Evolutionary conservation across 192 early-diverging fungal genomes (phyloP), one percentile per base, ranked within the genome.

Genomic region (Entomortierella chlamydospora): DNA sequence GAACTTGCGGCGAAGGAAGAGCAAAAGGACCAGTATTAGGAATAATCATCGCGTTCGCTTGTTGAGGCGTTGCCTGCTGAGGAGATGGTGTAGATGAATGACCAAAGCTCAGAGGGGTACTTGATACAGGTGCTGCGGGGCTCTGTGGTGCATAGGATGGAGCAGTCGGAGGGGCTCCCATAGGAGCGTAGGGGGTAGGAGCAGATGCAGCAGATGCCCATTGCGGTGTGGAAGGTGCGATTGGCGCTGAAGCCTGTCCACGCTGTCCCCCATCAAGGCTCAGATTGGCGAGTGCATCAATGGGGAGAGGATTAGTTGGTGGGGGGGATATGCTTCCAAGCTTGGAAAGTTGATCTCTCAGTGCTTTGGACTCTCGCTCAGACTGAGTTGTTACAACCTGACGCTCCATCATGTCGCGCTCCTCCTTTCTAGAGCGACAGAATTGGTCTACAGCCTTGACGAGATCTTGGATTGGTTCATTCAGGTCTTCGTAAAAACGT

Each of bases 401-500:
- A 26, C 84, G 69, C 41, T 83, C 83, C 15, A 95, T 54, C 28
- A 81, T 65, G n/a, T 73, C 64, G 22, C 91, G 83, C 61, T 96
- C 93, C 31, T 90, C 81, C 26, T 68, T 81, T 37, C 95, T 85
- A 17, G 86, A 74, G 15, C 82, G 60, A 17, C 87, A 83, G 72
- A 93, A 94, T n/a, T 85, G 84, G 11, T 80, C 77, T 2, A 84
- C 84, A 13, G 83, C 89, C n/a, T 79, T 82, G 30, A 60, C 71
- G 20, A 94, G 83, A 41, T 83, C 70, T 47, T 88, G 85, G 6
- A 93, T 83, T 29, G 90, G 54, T 2, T 88, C 89, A 22, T 69
- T 80, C 54, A 95, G 68, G 50, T 89, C 87, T 5, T 85, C 73
- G 62, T 95, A 95, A 60, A 92, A 95, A 25, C 88, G 85, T 31